These are phyloP conservation scores for Monilinia laxa DNA, from an alignment of 2,329 filamentous ascomycete genomes.

Conservation along the genomic window DNA sequence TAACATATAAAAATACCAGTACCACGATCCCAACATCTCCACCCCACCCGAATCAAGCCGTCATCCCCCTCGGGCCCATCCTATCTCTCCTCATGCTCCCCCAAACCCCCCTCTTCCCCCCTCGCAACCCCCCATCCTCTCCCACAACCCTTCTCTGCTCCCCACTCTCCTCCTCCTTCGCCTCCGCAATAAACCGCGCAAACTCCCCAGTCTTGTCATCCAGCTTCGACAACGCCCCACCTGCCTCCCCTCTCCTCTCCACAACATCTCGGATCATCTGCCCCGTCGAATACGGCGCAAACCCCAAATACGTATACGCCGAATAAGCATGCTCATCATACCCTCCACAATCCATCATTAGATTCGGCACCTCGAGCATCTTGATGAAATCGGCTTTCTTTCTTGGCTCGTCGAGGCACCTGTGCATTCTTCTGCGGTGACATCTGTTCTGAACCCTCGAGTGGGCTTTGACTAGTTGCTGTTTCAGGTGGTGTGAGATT, in stretches of 20 bases:
- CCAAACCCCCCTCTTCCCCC: background rate
- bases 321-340: constrained; percentile 1
- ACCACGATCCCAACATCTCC: too few relatives aligned
- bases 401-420: background rate
- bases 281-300: background rate
- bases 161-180: background rate
- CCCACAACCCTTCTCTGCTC: background rate
- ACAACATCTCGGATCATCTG: background rate
- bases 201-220: background rate
- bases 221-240: background rate
- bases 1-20: background rate
- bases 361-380: background rate
- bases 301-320: background rate
- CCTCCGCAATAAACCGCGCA: background rate
- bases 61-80: background rate
- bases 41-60: background rate
- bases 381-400: background rate
- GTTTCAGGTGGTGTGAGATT: background rate
- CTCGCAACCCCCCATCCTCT: background rate
- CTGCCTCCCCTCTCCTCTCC: too few relatives aligned
- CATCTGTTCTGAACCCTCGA: background rate
- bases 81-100: background rate
- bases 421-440: background rate
- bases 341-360: constrained; percentile 15
- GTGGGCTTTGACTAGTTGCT: background rate